A percentile compares a stretch with the other conserved stretches of the same genome.
phyloP scores from a whole-genome alignment of 257 asterid species.

The Solanum dulcamara region DNA sequence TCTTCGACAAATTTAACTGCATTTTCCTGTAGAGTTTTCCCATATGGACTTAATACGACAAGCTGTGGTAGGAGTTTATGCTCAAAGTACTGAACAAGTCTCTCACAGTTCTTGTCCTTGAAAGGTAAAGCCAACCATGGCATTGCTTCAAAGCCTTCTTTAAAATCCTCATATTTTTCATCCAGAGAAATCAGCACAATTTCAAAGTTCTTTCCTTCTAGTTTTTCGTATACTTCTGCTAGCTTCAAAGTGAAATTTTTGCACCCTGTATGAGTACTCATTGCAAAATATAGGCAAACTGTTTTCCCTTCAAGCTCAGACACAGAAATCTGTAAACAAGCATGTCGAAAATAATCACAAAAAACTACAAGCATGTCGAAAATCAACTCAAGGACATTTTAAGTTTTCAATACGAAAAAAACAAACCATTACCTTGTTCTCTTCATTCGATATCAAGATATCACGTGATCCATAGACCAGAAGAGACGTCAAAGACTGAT shows the following conservation, averaged over 20 bases:
- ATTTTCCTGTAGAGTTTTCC: conserved; percentile 13
- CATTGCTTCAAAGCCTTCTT: conserved; percentile 4
- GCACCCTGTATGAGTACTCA: conserved; percentile 3
- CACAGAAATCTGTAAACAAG: conserved; percentile 9
- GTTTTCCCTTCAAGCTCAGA: conserved; percentile 25
- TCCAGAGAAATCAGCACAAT: conserved; percentile 15
- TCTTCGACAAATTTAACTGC: conserved; percentile 19
- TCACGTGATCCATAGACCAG: conserved; percentile 13
- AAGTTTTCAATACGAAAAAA: background rate
- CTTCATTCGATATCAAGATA: conserved; percentile 12
- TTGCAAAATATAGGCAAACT: conserved; percentile 11
- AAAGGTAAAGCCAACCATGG: conserved; percentile 27
- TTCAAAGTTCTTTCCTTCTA: conserved; percentile 11
- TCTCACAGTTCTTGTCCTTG: conserved; percentile 13
- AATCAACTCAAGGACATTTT: background rate
- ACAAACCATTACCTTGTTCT: conserved; percentile 4
- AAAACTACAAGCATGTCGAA: background rate
- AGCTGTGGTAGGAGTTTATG: conserved; percentile 9
- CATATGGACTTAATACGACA: conserved; percentile 22
- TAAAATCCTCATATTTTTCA: conserved; percentile 9
- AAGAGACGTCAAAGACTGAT: conserved; percentile 17
- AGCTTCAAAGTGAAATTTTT: conserved; percentile 7
- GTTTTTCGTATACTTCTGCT: conserved; percentile 6
- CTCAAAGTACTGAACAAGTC: conserved; percentile 11
- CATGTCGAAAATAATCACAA: background rate